Base-by-base conservation (phyloP, 371 early-diverging fungal species). In the Mucor mucedo region DNA sequence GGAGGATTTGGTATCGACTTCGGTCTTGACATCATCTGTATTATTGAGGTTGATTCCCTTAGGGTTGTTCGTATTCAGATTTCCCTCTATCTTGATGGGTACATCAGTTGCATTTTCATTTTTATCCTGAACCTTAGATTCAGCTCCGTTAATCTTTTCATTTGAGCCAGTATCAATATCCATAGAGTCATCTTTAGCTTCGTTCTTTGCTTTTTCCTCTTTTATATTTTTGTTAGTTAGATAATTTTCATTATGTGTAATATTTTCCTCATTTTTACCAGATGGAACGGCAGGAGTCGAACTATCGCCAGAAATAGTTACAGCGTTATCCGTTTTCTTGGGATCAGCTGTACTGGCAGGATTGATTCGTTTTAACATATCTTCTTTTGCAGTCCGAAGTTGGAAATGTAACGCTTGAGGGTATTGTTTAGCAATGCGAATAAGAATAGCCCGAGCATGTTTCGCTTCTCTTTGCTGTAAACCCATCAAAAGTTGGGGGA, bases 381-480 rank as follows among this genome's bases (percentile, higher is more conserved):
- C 98, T 70, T 98, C 98, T 67, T 92, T 91, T 10, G 94, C 86
- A 0, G 98, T 95, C 39, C 99, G 88, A 44, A 99, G 80, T 50
- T 90, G 93, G 75, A 96, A 99, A 56, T 58, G 62, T 30, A 42
- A 58, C 73, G 89, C 91, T 84, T 98, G 99, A 29, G 99, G 99
- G 74, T 87, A 96, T 33, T 86, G 82, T 75, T 98, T 96, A 13
- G 99, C 98, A 63, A 99, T 94, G 67, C 91, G 90, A 66, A 91
- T 84, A 62, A 99, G 74, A 42, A 98, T 91, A 27, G 82, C 82
- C 48, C 89, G 86, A 1, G 95, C 92, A 77, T 92, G 91, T 53
- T 81, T 77, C 5, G 93, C 89, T 68, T 96, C 96, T 58, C 87
- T 87, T 65, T 91, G 90, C 3, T 89, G 84, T 27, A 97, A 71